Evolutionary conservation across 75 land plant species (phyloP).

Genomic region (Selaginella tamariscina): DNA sequence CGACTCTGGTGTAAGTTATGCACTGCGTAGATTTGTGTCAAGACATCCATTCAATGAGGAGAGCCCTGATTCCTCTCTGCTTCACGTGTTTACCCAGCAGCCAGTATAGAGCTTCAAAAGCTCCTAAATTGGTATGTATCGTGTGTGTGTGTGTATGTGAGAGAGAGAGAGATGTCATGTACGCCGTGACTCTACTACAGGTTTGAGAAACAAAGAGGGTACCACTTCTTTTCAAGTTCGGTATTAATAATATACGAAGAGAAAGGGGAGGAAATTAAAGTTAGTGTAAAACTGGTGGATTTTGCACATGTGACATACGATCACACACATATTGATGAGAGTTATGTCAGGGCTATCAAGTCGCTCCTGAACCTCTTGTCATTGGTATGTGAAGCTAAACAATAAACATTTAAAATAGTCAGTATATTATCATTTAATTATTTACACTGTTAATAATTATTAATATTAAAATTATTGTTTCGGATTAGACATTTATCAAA

Average conservation of each 20-base stretch:
- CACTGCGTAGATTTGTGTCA: constrained; percentile 64
- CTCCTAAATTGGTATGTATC: background rate
- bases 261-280: constrained; percentile 9
- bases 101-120: background rate
- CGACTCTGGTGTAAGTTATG: constrained; percentile 25
- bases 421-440: no score
- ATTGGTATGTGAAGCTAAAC: no score
- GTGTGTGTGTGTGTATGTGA: background rate
- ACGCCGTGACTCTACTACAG: no score
- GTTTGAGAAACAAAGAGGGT: constrained; percentile 68
- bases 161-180: background rate
- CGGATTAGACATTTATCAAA: no score
- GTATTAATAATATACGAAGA: constrained; percentile 51
- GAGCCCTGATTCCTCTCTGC: constrained; percentile 31
- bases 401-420: no score
- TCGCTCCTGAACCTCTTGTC: constrained; percentile 57
- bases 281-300: constrained; percentile 51
- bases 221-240: constrained; percentile 70
- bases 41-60: constrained; percentile 32
- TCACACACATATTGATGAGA: constrained; percentile 64
- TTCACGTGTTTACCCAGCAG: background rate
- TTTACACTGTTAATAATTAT: no score
- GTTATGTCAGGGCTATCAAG: constrained; percentile 71
- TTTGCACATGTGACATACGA: constrained; percentile 78
- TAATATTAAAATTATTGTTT: no score